Conservation (phyloP, 352 stramenopile genomes). For the Pythium aphanidermatum region DNA sequence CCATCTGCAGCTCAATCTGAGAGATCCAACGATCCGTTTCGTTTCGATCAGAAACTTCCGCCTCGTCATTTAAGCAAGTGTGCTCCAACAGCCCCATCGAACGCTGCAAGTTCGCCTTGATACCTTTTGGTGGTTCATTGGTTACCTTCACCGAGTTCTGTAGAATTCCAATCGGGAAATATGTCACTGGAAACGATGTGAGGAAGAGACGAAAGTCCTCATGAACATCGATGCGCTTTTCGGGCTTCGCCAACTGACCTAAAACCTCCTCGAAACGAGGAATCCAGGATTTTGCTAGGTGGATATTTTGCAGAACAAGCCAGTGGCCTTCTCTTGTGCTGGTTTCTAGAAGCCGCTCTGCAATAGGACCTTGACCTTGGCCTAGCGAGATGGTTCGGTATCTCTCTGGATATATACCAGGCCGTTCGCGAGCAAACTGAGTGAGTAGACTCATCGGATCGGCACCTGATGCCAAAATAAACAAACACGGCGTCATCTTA, state of each 20-base stretch:
- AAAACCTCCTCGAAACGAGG: constrained; percentile 48
- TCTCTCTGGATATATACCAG: constrained; percentile 23
- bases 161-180: constrained; percentile 68
- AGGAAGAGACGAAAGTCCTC: constrained; percentile 63
- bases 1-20: constrained; percentile 42
- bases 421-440: constrained; percentile 37
- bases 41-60: constrained; percentile 1
- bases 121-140: constrained; percentile 61
- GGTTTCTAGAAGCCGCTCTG: constrained; percentile 48
- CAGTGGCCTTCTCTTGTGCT: constrained; percentile 46
- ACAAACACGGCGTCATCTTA: constrained; percentile 58
- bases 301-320: constrained; percentile 72
- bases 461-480: constrained; percentile 68
- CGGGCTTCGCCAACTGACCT: constrained; percentile 21
- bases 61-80: not conserved
- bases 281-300: constrained; percentile 76
- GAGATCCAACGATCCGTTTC: constrained; percentile 6
- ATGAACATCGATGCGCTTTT: constrained; percentile 32
- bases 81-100: constrained; percentile 42
- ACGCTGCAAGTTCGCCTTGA: constrained; percentile 68
- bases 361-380: constrained; percentile 67
- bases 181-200: constrained; percentile 52
- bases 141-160: constrained; percentile 79
- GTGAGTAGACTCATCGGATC: constrained; percentile 48
- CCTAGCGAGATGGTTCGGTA: constrained; percentile 67